Evolutionary conservation across 371 early-diverging fungal species (phyloP).

Genomic region (Mortierella sp.): DNA sequence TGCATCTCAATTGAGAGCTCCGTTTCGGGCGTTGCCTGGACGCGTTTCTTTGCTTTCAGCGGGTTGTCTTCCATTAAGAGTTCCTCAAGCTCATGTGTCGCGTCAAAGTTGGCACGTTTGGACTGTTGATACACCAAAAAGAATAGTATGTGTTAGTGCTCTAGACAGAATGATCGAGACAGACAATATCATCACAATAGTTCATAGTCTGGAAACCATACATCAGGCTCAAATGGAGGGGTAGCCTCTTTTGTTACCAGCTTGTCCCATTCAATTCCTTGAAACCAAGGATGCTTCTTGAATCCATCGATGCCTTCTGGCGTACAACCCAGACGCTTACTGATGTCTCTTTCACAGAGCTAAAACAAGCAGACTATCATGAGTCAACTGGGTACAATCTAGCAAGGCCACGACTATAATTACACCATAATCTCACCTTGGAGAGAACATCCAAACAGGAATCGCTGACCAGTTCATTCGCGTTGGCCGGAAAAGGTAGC

Average conservation of each 20-base stretch:
- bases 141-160: no score
- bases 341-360: conserved; percentile 73
- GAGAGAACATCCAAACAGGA: conserved; percentile 67
- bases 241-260: conserved; percentile 63
- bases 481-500: conserved; percentile 69
- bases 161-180: no score
- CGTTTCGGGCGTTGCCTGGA: conserved; percentile 46
- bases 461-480: conserved; percentile 55
- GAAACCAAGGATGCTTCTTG: conserved; percentile 72
- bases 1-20: conserved; percentile 61
- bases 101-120: conserved; percentile 89
- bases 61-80: conserved; percentile 89
- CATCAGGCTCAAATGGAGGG: conserved; percentile 75
- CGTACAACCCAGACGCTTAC: conserved; percentile 68
- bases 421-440: no score
- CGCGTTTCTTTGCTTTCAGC: conserved; percentile 60
- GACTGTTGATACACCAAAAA: no score
- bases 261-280: conserved; percentile 65
- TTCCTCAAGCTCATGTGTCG: conserved; percentile 94
- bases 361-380: no score
- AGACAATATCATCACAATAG: no score
- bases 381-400: no score
- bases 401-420: no score
- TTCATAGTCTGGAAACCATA: no score
- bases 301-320: conserved; percentile 63